A percentile compares a stretch with the other conserved stretches of the same genome.
Conservation (phyloP, 208 protist genomes). For the Vickermania ingenoplastis region DNA sequence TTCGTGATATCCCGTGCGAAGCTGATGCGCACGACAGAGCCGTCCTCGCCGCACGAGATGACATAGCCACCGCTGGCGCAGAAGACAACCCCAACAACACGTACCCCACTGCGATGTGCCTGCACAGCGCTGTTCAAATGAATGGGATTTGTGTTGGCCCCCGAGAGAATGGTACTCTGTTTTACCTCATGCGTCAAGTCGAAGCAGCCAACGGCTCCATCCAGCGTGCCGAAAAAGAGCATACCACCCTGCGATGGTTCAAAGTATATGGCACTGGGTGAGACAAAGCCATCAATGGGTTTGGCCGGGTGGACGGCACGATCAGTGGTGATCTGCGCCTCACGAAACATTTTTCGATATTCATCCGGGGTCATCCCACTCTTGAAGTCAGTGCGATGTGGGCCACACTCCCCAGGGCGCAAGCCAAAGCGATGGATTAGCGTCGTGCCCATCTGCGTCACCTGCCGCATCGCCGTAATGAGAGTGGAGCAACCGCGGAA, state of each 20-base stretch:
- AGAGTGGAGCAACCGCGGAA: constrained; percentile 61
- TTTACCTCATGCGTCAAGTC: constrained; percentile 49
- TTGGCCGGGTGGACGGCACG: constrained; percentile 30
- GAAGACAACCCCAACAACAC: constrained; percentile 47
- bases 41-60: constrained; percentile 47
- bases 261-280: constrained; percentile 54
- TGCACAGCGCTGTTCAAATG: constrained; percentile 26
- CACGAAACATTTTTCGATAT: constrained; percentile 28
- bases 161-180: constrained; percentile 29
- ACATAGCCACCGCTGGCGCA: constrained; percentile 34
- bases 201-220: constrained; percentile 57
- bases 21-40: constrained; percentile 40
- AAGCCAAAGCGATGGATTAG: constrained; percentile 63
- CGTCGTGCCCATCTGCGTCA: constrained; percentile 41
- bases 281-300: constrained; percentile 60
- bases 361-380: constrained; percentile 24
- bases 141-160: constrained; percentile 32
- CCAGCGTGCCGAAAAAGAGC: constrained; percentile 62
- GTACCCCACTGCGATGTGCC: constrained; percentile 19
- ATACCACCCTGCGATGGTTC: constrained; percentile 22
- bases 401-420: constrained; percentile 61
- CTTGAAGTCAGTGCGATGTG: constrained; percentile 29
- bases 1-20: constrained; percentile 10
- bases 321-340: constrained; percentile 27
- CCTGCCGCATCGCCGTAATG: constrained; percentile 30